Percentiles rank a stretch among this genome's conserved stretches.
Evolutionary conservation across 2,329 filamentous ascomycete species (phyloP).

Genomic region (Pestalotiopsis sp.): DNA sequence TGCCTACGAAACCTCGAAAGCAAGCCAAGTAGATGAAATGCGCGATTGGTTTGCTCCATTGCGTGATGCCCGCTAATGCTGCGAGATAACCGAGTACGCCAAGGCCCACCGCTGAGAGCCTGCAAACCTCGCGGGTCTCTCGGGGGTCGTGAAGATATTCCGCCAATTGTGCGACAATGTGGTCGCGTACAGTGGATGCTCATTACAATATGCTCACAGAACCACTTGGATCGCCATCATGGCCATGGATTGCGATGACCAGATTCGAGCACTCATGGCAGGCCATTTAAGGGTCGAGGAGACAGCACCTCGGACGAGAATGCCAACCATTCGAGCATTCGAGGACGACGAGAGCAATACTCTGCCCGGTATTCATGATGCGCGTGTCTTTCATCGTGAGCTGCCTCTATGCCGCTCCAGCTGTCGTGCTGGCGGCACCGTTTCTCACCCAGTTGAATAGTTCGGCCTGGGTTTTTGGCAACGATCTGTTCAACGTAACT

Average conservation of each 20-base stretch:
- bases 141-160: neutral
- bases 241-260: neutral
- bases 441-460: conserved; percentile 30
- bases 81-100: conserved; percentile 2
- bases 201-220: neutral
- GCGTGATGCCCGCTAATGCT: neutral
- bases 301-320: neutral
- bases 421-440: neutral
- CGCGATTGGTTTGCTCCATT: neutral
- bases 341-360: neutral
- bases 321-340: too few relatives aligned
- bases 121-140: neutral
- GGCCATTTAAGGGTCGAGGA: neutral
- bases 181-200: conserved; percentile 3
- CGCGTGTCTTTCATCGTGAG: neutral
- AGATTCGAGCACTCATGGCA: neutral
- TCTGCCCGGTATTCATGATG: neutral
- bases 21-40: too few relatives aligned
- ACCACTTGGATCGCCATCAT: conserved; percentile 7
- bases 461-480: conserved; percentile 34
- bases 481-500: conserved; percentile 33
- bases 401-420: neutral
- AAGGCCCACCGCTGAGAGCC: neutral
- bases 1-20: too few relatives aligned
- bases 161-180: conserved; percentile 5